Evolutionary conservation across 495 filamentous ascomycete species (phyloP), one percentile per base, ranked within the genome.

Genomic region (Aspergillus funiculosus): DNA sequence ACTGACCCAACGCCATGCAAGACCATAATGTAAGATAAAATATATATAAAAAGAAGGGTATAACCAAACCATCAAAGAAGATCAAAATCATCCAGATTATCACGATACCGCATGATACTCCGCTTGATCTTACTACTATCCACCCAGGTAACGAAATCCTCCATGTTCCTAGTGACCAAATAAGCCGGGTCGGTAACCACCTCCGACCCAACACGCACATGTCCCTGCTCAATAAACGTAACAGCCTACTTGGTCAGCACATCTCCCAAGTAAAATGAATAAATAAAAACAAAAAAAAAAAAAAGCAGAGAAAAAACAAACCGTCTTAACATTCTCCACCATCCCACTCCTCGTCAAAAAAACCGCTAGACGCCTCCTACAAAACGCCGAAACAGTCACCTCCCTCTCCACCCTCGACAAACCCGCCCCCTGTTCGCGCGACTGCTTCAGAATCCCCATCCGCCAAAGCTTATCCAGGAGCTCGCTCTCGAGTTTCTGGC

Each of bases 81-180:
- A 72, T 97, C 94, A 60, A 91, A 97, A 67, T 98, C 92, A 72
- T 98, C 92, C 69, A 95, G 62, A 69, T 95, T 88, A 64, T 95
- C 87, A 47, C 89, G 80, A 61, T 97, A 98, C 60, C 81, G 83
- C 79, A 94, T 78, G 45, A 96, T 90, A 54, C 84, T 91, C 58
- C 84, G 75, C 82, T 92, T 95, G 69, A 97, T 95, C 85, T 95
- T 96, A 62, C 85, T 90, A 39, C 84, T 85, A 53, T 94, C 87
- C 21, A 91, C 86, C 92, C 92, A 98, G 3, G 92, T 97, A 18
- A 98, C 85, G 47, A 91, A 96, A 65, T 98, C 92, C 69, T 97
- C 92, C 82, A 95, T 85, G 54, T 82, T 87, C 48, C 82, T 74
- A 24, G 68, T 73, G 25, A 73, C 67, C 48, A 75, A 56, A 38